phyloP scores from a whole-genome alignment of 306 rosid species.

The Abrus precatorius region DNA sequence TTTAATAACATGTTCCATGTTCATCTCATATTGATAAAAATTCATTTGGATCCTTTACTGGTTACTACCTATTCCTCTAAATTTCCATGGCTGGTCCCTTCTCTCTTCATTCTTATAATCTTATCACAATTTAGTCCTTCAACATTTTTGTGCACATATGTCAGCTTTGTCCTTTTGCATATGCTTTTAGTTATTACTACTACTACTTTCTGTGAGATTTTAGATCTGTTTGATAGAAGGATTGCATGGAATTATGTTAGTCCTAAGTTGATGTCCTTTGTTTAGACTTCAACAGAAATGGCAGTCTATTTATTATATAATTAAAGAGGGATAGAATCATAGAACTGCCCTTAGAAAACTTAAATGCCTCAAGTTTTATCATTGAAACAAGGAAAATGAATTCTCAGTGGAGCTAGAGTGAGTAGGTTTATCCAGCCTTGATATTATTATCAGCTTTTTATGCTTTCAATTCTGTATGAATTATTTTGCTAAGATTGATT shows the following conservation, averaged over 20 bases:
- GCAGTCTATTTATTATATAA: neutral
- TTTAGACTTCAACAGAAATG: neutral
- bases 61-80: conserved; percentile 11
- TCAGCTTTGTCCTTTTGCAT: neutral
- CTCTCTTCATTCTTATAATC: conserved; percentile 15
- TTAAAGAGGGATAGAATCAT: conserved; percentile 27
- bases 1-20: neutral
- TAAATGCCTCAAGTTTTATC: conserved; percentile 1
- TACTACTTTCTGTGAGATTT: neutral
- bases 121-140: neutral
- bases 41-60: conserved; percentile 25
- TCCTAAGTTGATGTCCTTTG: conserved; percentile 10
- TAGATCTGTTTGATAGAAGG: neutral
- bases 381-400: conserved; percentile 32
- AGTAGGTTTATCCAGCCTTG: conserved; percentile 6
- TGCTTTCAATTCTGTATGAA: neutral
- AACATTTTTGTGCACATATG: neutral
- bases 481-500: conserved; percentile 16
- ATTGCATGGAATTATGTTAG: neutral
- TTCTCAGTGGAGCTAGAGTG: conserved; percentile 14
- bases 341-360: conserved; percentile 13
- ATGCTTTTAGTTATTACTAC: neutral
- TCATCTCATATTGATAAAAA: neutral
- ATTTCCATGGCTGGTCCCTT: neutral
- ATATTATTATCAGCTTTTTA: neutral